A percentile compares a stretch with the other conserved stretches of the same genome.
phyloP scores from a whole-genome alignment of 2,329 filamentous ascomycete genomes.

The Colletotrichum sojae region DNA sequence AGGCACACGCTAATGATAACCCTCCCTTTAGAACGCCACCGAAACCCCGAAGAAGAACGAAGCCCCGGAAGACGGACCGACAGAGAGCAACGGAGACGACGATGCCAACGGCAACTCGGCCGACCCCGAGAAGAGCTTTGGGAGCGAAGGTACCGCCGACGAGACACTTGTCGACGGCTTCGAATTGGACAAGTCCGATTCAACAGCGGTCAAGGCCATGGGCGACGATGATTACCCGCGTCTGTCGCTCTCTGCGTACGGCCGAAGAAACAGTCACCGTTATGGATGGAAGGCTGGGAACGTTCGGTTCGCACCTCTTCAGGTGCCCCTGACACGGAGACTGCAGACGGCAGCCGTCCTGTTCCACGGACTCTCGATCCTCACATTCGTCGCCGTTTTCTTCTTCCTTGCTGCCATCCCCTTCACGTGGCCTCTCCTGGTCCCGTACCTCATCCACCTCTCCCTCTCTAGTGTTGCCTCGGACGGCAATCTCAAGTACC shows the following conservation, averaged over 20 bases:
- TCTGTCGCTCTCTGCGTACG: conserved; percentile 20
- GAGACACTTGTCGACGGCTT: conserved; percentile 38
- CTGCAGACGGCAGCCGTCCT: conserved; percentile 85
- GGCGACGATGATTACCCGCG: conserved; percentile 39
- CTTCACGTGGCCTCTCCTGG: conserved; percentile 85
- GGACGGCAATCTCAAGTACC: conserved; percentile 80
- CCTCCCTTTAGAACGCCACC: conserved; percentile 21
- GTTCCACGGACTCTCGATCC: conserved; percentile 79
- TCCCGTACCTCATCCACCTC: conserved; percentile 86
- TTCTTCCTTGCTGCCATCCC: conserved; percentile 94
- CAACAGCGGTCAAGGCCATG: conserved; percentile 31
- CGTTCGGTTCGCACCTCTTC: conserved; percentile 88
- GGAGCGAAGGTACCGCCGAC: conserved; percentile 37
- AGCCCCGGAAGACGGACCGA: conserved; percentile 6
- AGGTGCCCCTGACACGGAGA: conserved; percentile 78
- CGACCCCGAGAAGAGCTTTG: conserved; percentile 30
- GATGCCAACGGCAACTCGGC: conserved; percentile 23
- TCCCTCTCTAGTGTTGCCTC: conserved; percentile 83
- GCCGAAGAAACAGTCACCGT: conserved; percentile 43
- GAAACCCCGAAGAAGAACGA: conserved; percentile 29
- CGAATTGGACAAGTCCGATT: conserved; percentile 27
- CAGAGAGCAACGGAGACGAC: conserved; percentile 22
- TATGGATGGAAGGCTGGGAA: conserved; percentile 59
- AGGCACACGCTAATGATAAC: neutral
- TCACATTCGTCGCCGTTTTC: conserved; percentile 82